Evolutionary conservation across 345 rosid genomes (phyloP), one percentile per base, ranked within the genome.

Genomic region (Populus euphratica): DNA sequence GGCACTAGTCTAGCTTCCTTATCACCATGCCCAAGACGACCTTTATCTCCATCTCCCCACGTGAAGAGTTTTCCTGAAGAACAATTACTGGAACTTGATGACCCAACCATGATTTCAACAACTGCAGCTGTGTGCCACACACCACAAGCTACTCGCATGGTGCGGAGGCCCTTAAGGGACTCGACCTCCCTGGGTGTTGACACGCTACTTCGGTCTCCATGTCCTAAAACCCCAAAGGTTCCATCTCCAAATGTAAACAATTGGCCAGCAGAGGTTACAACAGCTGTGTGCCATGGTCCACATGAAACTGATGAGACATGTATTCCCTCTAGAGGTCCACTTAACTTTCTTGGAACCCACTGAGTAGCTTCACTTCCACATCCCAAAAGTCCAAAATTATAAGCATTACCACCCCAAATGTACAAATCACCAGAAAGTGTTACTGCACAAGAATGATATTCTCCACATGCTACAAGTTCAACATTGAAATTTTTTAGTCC

Each of bases 111-210:
- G 77, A 86, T 86, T 78, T 79, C 84, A 41, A 87, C 90, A 76
- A 90, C 72, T 43, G 93, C 93, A 79, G 96, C 96, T 69, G 92
- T 88, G 87, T 92, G 96, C 96, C 96, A 92, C 62, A 89, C 89
- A 78, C 96, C 94, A 83, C 94, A 90, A 66, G 94, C 86, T 54
- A 85, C 91, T 69, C 83, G 82, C 59, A 88, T 81, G 8, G 90
- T 90, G 80, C 87, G 87, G 50, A 89, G 87, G 47, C 89, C 93
- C 74, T 84, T 85, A 70, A 92, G 83, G 35, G 86, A 83, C 62
- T 88, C 88, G 38, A 92, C 94, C 86, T 92, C 94, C 74, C 93
- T 88, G 2, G 97, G 94, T 73, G 6, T 68, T n/a, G 73, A 73
- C 73, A 81, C 44, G 69, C 73, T 75, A 54, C 80, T 86, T 79